Conservation (phyloP, 176 grass and related monocot genomes). For the Luzula sylvatica region DNA sequence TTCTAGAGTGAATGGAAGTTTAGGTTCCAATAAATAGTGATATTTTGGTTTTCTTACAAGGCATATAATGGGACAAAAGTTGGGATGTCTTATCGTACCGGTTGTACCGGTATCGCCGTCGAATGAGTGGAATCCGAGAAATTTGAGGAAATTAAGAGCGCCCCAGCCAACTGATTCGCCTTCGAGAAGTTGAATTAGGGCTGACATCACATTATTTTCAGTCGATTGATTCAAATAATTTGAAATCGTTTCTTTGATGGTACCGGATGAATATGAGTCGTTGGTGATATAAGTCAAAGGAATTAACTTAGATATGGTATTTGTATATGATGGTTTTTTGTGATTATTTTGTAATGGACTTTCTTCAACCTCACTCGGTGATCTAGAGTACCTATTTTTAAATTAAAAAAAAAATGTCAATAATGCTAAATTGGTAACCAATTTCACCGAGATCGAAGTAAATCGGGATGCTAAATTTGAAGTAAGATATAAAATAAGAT, state of each 20-base stretch:
- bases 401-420: background rate
- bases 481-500: conserved; percentile 17
- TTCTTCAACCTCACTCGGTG: conserved; percentile 8
- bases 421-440: background rate
- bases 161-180: conserved; percentile 36
- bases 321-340: conserved; percentile 22
- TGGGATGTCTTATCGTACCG: conserved; percentile 61
- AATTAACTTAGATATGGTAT: conserved; percentile 38
- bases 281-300: conserved; percentile 43
- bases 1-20: conserved; percentile 61
- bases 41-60: conserved; percentile 44
- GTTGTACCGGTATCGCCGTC: conserved; percentile 33
- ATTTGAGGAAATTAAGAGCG: conserved; percentile 62
- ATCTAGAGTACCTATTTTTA: background rate
- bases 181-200: conserved; percentile 59
- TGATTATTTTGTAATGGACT: conserved; percentile 21
- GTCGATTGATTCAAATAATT: conserved; percentile 36
- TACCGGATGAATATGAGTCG: conserved; percentile 29
- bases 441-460: background rate
- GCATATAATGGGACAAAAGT: conserved; percentile 67
- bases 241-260: conserved; percentile 43
- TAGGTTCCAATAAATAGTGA: conserved; percentile 58
- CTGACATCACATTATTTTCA: conserved; percentile 62
- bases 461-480: conserved; percentile 6
- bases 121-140: conserved; percentile 60